phyloP scores from a whole-genome alignment of 768 basidiomycete species.

The Russula sp. region DNA sequence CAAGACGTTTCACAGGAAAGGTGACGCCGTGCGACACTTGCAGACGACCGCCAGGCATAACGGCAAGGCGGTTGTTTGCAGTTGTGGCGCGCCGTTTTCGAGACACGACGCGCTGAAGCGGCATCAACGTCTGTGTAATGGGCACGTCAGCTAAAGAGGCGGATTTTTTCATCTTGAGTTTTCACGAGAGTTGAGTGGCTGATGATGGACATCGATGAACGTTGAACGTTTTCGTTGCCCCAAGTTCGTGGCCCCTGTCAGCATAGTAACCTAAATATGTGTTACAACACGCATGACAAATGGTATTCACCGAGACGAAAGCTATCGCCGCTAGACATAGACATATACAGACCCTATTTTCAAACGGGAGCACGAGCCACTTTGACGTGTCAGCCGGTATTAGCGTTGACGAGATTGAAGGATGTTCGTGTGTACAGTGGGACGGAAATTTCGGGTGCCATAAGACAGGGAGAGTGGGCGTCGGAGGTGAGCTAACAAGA shows the following conservation, averaged over 20 bases:
- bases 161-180: neutral
- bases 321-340: too few species aligned
- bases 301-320: too few species aligned
- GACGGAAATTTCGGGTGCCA: neutral
- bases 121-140: constrained; percentile 15
- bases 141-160: neutral
- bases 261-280: neutral
- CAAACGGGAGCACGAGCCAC: too few species aligned
- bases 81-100: constrained; percentile 16
- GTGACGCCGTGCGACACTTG: constrained; percentile 15
- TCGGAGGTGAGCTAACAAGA: neutral
- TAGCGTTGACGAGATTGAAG: neutral
- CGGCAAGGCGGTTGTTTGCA: constrained; percentile 13
- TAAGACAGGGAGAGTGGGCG: neutral
- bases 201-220: too few species aligned
- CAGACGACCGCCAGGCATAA: constrained; percentile 17
- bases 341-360: too few species aligned
- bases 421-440: neutral
- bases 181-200: neutral
- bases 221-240: too few species aligned
- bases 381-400: neutral
- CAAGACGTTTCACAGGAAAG: constrained; percentile 12
- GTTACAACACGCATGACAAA: neutral
- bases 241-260: neutral
- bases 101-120: constrained; percentile 16